Conservation (phyloP, 139 green algal species). For the Nannochloris sp. region DNA sequence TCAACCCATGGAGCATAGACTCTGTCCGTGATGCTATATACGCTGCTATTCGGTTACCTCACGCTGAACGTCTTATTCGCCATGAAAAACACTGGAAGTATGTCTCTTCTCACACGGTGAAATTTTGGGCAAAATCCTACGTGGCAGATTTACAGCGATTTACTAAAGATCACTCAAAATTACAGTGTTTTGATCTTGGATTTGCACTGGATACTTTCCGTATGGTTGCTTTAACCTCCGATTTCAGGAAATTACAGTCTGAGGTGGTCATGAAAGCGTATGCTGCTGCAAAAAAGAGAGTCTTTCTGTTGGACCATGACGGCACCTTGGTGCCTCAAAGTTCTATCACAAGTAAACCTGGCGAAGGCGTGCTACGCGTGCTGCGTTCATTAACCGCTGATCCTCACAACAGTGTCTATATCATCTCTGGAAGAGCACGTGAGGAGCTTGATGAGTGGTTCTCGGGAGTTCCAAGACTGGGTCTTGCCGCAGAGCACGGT, state of each 20-base stretch:
- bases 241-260: slow-evolving; percentile 85
- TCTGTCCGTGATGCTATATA: slow-evolving; percentile 80
- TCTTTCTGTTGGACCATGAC: slow-evolving; percentile 96
- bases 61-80: slow-evolving; percentile 63
- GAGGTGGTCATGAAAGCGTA: slow-evolving; percentile 47
- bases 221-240: slow-evolving; percentile 80
- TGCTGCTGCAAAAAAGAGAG: slow-evolving; percentile 44
- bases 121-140: slow-evolving; percentile 86
- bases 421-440: slow-evolving; percentile 77
- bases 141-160: slow-evolving; percentile 62
- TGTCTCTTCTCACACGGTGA: slow-evolving; percentile 85
- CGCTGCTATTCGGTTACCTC: slow-evolving; percentile 35
- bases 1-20: slow-evolving; percentile 96
- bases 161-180: slow-evolving; percentile 64
- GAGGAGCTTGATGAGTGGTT: slow-evolving; percentile 83
- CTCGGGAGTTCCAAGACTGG: slow-evolving; percentile 61
- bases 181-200: slow-evolving; percentile 95
- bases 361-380: slow-evolving; percentile 18
- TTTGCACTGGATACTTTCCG: slow-evolving; percentile 95
- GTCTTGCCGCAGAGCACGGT: slow-evolving; percentile 90
- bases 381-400: slow-evolving; percentile 66
- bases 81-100: slow-evolving; percentile 99
- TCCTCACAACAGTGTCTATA: slow-evolving; percentile 75
- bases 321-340: slow-evolving; percentile 78
- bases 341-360: slow-evolving; percentile 45